Base-by-base conservation (phyloP, 108 stramenopile genomes). In the Skeletonema tropicum region DNA sequence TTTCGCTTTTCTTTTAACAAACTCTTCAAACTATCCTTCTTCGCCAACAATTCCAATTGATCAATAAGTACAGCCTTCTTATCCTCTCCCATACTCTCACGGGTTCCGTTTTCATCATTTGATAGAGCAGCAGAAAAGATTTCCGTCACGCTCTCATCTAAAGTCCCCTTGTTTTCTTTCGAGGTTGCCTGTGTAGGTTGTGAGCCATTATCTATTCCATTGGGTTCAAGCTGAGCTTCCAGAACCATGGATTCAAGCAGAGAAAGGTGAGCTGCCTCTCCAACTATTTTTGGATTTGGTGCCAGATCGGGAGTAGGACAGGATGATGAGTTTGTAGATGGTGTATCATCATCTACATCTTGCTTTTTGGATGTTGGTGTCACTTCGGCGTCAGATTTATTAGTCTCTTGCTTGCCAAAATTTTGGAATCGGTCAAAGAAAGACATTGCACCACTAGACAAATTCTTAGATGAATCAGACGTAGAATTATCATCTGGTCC, bases 291-390 rank as follows among this genome's bases (percentile, higher is more conserved):
- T 25, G 8, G 9, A 1, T 55, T 55, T 55, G 52, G 52, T 23
- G 19, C 21, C 13, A 52, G 49, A 21, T 55, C 52, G 10, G 52
- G 52, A 25, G 52, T 25, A 55, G 23, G 52, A 55, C 52, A 55
- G 52, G 23, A 25, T 23, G 10, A 6, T 55, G 52, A 55, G 9
- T 55, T 23, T 23, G 52, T 55, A 10, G 52, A 55, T 55, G 52
- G 52, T 55, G 52, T 55, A 55, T 21, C 19, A 55, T 55, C 52
- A 23, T 55, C 52, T 55, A 23, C 52, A 23, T 23, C 23, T 55
- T 23, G 9, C 21, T 23, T 25, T 6, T 55, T 55, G 19, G 52
- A 52, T 15, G 7, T 23, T 52, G 41, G 41, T 14, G 19, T 52
- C 17, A 15, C 13, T 52, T 23, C 21, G 0, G 21, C 49, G 0